Evolutionary conservation across 1,284 basidiomycete species (phyloP).

Genomic region (Pholiota adiposa): DNA sequence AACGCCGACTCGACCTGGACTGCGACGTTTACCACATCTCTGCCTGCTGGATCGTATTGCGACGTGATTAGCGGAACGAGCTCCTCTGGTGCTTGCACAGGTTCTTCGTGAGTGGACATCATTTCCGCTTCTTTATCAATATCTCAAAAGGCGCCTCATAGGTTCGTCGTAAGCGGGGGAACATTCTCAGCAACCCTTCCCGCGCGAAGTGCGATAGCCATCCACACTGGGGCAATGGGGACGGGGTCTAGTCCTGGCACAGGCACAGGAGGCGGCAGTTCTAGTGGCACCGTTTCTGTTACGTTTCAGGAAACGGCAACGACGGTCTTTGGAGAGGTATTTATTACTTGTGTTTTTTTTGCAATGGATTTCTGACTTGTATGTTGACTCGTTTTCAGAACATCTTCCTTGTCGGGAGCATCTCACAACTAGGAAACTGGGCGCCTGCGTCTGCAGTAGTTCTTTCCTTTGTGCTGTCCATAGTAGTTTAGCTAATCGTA

Average conservation of each 20-base stretch:
- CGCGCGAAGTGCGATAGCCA: constrained; percentile 59
- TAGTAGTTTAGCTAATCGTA: no score
- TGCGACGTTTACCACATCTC: constrained; percentile 54
- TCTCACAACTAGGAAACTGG: constrained; percentile 59
- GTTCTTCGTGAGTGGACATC: constrained; percentile 44
- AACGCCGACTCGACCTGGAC: constrained; percentile 60
- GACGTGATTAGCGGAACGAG: constrained; percentile 59
- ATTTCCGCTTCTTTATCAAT: not conserved
- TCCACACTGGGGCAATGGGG: constrained; percentile 51
- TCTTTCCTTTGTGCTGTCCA: not conserved
- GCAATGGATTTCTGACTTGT: not conserved
- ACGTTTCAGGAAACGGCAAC: constrained; percentile 58
- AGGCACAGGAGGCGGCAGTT: no score
- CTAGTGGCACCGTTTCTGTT: constrained; percentile 40
- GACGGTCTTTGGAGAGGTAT: constrained; percentile 59
- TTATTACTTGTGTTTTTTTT: no score
- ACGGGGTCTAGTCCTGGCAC: constrained; percentile 12
- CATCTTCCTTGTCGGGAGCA: constrained; percentile 60
- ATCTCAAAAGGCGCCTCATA: constrained; percentile 23
- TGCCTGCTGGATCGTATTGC: constrained; percentile 64
- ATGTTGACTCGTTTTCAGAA: constrained; percentile 41
- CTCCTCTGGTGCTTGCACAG: constrained; percentile 49
- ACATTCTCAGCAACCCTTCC: constrained; percentile 55
- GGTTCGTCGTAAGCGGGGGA: constrained; percentile 56
- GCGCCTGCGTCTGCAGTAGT: constrained; percentile 48